phyloP scores from a whole-genome alignment of 169 alveolate species.

The Plasmodium coatneyi region DNA sequence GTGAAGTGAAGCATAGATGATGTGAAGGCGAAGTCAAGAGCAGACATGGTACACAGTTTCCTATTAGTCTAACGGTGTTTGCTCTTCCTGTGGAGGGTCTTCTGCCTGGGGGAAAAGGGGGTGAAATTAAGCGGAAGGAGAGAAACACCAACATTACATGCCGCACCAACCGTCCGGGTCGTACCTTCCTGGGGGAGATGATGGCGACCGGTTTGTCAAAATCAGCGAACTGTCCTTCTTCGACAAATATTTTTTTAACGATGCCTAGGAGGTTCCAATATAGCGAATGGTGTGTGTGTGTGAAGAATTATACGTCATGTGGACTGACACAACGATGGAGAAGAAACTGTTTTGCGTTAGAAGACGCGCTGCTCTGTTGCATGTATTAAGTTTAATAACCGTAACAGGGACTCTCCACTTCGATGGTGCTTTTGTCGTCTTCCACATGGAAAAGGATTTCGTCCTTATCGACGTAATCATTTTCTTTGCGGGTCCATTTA shows the following conservation, averaged over 20 bases:
- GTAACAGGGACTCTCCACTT: slow-evolving; percentile 53
- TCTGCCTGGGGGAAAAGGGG: background rate
- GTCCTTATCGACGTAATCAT: slow-evolving; percentile 20
- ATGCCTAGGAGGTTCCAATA: slow-evolving; percentile 13
- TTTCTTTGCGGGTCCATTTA: slow-evolving; percentile 62
- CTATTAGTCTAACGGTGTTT: background rate
- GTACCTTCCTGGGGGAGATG: slow-evolving; percentile 23
- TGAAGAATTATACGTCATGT: background rate
- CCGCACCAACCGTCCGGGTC: background rate
- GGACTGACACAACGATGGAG: background rate
- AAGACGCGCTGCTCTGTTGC: background rate
- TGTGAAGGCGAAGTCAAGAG: background rate
- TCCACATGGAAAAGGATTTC: slow-evolving; percentile 56
- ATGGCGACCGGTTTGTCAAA: slow-evolving; percentile 61
- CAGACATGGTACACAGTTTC: background rate
- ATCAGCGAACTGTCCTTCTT: slow-evolving; percentile 64
- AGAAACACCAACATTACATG: background rate
- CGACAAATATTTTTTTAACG: slow-evolving; percentile 22
- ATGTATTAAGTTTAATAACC: background rate
- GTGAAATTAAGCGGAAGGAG: background rate
- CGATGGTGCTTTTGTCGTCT: slow-evolving; percentile 69
- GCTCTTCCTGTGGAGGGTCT: background rate
- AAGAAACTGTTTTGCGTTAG: background rate
- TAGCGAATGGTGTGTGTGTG: background rate
- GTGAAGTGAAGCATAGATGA: background rate